Evolutionary conservation across 148 eudicot species (phyloP), one percentile per base, ranked within the genome.

Genomic region (Drosera capensis): DNA sequence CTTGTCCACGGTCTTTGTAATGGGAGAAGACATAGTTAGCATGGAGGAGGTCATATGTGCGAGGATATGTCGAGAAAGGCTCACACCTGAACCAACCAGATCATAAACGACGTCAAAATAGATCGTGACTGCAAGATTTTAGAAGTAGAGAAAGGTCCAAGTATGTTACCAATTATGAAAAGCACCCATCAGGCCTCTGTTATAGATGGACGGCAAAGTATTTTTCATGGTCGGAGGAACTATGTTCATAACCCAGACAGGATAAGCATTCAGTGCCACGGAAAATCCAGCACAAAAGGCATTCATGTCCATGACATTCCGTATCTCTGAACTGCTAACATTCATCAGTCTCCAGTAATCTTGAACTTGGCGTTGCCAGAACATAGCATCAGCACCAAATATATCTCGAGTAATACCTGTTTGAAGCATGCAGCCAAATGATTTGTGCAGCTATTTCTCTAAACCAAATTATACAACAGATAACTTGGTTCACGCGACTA

Each of bases 201-300:
- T 65, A 59, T 78, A 90, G 35, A 90, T 71, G 43, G 95, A 82
- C 16, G 95, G 50, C 46, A 90, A 55, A 13, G 95, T 90, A 49
- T 90, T 74, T 26, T 73, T 63, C 55, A 40, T 43, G 51, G 54
- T 85, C 41, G 54, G 47, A 36, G 99, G 95, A 72, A 80, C 85
- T 52, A 85, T 73, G 62, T 90, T 90, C 99, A 90, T 90, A 11
- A 90, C 85, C 99, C 95, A 85, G 34, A 81, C 88, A 59, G 99
- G 88, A 76, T 82, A 85, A 23, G 81, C 64, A 59, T 64, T 80
- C 62, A 90, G 59, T 45, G 82, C 84, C 53, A 71, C 88, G 30
- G 94, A 75, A 74, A 90, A 90, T 48, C 99, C 95, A 65, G 95
- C 99, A 55, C 60, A 68, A 17, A 58, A 58, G 18, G 99, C 95